Conservation (phyloP, 2,329 filamentous ascomycete species). For the Pestalotiopsis fici region DNA sequence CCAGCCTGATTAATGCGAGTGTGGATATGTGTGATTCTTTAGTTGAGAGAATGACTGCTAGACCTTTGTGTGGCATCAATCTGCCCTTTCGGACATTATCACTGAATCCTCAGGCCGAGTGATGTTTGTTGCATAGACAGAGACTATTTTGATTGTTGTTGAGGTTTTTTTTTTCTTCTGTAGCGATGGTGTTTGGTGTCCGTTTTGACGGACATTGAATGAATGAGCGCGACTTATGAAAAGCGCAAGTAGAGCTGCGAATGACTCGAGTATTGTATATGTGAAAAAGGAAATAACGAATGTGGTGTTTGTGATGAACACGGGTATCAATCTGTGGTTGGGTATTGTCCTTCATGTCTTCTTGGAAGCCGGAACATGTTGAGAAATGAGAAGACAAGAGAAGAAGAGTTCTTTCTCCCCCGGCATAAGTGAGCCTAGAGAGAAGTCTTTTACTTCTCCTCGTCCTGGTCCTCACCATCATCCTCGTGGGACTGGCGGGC, state of each 20-base stretch:
- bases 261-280: not conserved
- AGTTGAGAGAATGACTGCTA: no score
- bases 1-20: not conserved
- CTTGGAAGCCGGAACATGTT: not conserved
- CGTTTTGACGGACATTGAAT: no score
- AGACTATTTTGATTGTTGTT: no score
- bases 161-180: not conserved
- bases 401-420: not conserved
- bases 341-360: not conserved
- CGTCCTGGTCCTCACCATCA: not conserved
- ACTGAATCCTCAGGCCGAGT: no score
- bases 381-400: not conserved
- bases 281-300: constrained; percentile 1
- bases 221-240: not conserved
- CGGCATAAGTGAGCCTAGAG: not conserved
- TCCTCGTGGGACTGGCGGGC: constrained; percentile 10
- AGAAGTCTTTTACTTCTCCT: not conserved
- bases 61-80: no score
- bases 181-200: not conserved
- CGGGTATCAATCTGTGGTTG: constrained; percentile 9
- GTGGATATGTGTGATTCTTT: no score
- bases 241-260: not conserved
- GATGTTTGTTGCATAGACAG: no score
- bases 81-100: no score
- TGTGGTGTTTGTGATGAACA: not conserved